Base-by-base conservation (phyloP, 2,329 filamentous ascomycete species). In the Colletotrichum brevisporum region DNA sequence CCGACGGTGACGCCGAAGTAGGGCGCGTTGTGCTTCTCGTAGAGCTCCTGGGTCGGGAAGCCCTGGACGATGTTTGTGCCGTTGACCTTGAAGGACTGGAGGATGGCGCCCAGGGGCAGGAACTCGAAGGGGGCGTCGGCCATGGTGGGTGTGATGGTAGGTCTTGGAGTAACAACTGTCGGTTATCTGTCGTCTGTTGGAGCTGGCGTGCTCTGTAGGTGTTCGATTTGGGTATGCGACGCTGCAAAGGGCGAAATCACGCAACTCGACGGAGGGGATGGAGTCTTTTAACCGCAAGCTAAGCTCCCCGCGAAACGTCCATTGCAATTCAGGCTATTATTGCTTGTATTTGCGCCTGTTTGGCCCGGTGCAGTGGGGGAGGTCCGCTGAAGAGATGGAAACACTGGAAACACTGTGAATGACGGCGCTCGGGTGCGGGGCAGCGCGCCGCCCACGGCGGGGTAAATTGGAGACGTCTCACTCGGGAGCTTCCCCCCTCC, bases 1-100 rank as follows among this genome's bases (percentile, higher is more conserved):
- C 96, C 96, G 78, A 98, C 97, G 52, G 94, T 98, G 79, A 95
- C 95, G 72, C 96, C 95, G 78, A 97, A 98, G 84, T 90, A 95
- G 2, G 93, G 90, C 12, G 81, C 83, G 82, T 96, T 95, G 84
- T 95, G 84, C 74, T 89, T 82, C 72, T 87, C 87, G 83, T 98
- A 98, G 70, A 91, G 88, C 52, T 92, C 89, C 61, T 92, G 88
- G 15, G 87, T 90, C 18, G 92, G 89, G 83, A 98, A 98, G 61
- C 91, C 91, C 74, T 96, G 92, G 24, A 98, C 95, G 73, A 99
- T 96, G 83, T 98, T 96, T 78, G 89, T 84, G 72, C 90, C 92
- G 69, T 87, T 92, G 74, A 98, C 88, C 55, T 86, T 87, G 83
- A 98, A 91, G 76, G 92, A 89, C 79, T 98, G 91, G 78, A 96